Evolutionary conservation across 2,329 filamentous ascomycete species (phyloP).

Genomic region (Pestalotiopsis sp.): DNA sequence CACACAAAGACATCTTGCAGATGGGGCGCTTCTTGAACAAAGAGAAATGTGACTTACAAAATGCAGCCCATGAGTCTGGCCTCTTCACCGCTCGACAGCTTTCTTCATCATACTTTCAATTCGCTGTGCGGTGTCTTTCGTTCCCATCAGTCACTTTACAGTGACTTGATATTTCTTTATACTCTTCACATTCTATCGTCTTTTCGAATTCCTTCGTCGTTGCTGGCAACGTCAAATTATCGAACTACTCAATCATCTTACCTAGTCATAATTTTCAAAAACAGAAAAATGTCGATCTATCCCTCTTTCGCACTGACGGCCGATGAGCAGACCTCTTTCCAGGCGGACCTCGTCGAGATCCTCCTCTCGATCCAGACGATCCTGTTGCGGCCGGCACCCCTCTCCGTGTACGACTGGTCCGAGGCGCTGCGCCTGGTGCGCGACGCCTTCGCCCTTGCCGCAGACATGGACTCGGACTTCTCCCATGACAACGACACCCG

Average conservation of each 20-base stretch:
- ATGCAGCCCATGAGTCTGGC: not conserved
- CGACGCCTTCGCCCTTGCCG: not conserved
- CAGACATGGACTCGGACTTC: not conserved
- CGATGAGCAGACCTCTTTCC: not conserved
- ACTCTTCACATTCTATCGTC: not conserved
- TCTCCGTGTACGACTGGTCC: constrained; percentile 8
- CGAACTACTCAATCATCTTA: not conserved
- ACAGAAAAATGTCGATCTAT: not conserved
- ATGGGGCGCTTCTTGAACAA: not conserved
- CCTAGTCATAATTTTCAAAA: not conserved
- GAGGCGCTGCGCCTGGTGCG: constrained; percentile 5
- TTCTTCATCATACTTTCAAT: not conserved
- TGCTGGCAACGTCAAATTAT: not conserved
- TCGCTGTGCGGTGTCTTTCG: not conserved
- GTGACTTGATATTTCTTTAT: not conserved
- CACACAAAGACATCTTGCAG: not conserved
- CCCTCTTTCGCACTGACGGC: not conserved
- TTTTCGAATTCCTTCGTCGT: too few species aligned
- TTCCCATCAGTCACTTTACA: not conserved
- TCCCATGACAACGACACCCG: not conserved
- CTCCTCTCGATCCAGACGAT: not conserved
- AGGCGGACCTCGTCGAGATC: not conserved
- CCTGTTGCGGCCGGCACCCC: not conserved
- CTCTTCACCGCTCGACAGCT: not conserved
- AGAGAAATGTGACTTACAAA: not conserved